These are phyloP conservation scores for Xylaria venustula DNA, from an alignment of 495 filamentous ascomycete genomes.

Conservation along the genomic window DNA sequence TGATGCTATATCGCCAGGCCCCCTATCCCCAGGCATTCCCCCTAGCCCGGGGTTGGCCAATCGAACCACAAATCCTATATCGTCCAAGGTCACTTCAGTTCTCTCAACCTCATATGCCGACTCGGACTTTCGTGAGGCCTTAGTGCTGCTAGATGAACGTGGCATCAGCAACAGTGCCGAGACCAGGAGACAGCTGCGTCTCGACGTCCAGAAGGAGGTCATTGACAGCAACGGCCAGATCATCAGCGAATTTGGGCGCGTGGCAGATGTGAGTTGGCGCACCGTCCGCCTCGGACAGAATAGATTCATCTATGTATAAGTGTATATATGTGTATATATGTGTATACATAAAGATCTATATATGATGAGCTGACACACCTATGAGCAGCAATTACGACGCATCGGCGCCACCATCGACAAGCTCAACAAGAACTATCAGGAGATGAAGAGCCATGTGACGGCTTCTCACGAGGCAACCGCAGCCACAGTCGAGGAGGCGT, in stretches of 20 bases:
- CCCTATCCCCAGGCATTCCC: constrained; percentile 19
- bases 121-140: constrained; percentile 83
- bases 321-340: too few relatives aligned
- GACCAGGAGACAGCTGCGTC: constrained; percentile 71
- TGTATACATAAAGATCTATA: too few relatives aligned
- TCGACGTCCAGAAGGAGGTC: constrained; percentile 89
- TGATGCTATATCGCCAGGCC: constrained; percentile 22
- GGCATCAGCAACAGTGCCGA: constrained; percentile 74
- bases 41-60: constrained; percentile 5
- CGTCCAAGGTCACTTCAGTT: constrained; percentile 73
- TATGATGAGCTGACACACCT: constrained; percentile 8
- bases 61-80: constrained; percentile 57
- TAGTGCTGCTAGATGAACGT: constrained; percentile 71
- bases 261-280: constrained; percentile 71
- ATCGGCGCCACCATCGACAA: constrained; percentile 76
- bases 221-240: constrained; percentile 92
- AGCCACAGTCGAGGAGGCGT: constrained; percentile 76
- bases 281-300: background rate
- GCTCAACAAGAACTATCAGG: constrained; percentile 77
- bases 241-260: constrained; percentile 82
- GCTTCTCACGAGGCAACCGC: constrained; percentile 72
- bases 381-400: constrained; percentile 73
- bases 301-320: too few relatives aligned
- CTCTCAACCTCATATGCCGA: constrained; percentile 92
- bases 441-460: constrained; percentile 74